Conservation (phyloP, 2,329 filamentous ascomycete genomes). For the Curvularia sp. region DNA sequence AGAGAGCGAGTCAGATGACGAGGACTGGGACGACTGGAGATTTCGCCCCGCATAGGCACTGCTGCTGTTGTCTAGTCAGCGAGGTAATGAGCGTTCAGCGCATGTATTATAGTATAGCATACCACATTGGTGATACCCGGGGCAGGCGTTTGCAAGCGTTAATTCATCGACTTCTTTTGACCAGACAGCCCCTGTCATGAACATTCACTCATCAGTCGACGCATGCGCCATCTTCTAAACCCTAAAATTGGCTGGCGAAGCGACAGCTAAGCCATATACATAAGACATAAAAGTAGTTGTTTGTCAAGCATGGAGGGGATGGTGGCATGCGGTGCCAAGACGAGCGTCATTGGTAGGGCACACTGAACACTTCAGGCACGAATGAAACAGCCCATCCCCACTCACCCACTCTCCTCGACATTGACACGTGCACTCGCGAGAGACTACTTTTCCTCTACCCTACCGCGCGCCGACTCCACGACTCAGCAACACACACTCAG, state of each 20-base stretch:
- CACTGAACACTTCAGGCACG: slow-evolving; percentile 24
- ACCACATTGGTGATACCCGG: slow-evolving; percentile 33
- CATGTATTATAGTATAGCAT: slow-evolving; percentile 33
- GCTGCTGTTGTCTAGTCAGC: slow-evolving; percentile 14
- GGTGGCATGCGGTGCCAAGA: slow-evolving; percentile 15
- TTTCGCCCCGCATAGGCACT: slow-evolving; percentile 44
- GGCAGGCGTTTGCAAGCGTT: slow-evolving; percentile 22
- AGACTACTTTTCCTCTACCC: slow-evolving; percentile 2
- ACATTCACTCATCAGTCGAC: neutral
- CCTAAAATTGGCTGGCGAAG: neutral
- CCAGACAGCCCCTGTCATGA: slow-evolving; percentile 6
- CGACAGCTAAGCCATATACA: neutral
- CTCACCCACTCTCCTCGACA: slow-evolving; percentile 14
- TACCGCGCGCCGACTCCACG: slow-evolving; percentile 5
- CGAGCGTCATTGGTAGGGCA: slow-evolving; percentile 27
- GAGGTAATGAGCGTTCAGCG: slow-evolving; percentile 20
- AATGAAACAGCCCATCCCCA: slow-evolving; percentile 22
- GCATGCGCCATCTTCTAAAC: neutral
- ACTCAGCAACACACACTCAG: slow-evolving; percentile 3
- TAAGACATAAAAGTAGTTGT: neutral
- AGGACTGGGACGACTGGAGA: slow-evolving; percentile 51
- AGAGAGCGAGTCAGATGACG: slow-evolving; percentile 49
- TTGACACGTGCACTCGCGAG: slow-evolving; percentile 18
- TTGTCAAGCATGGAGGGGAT: slow-evolving; percentile 3
- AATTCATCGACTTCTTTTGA: slow-evolving; percentile 10